A percentile compares a stretch with the other conserved stretches of the same genome.
phyloP scores from a whole-genome alignment of 208 protist species.

The Crithidia expoeki region DNA sequence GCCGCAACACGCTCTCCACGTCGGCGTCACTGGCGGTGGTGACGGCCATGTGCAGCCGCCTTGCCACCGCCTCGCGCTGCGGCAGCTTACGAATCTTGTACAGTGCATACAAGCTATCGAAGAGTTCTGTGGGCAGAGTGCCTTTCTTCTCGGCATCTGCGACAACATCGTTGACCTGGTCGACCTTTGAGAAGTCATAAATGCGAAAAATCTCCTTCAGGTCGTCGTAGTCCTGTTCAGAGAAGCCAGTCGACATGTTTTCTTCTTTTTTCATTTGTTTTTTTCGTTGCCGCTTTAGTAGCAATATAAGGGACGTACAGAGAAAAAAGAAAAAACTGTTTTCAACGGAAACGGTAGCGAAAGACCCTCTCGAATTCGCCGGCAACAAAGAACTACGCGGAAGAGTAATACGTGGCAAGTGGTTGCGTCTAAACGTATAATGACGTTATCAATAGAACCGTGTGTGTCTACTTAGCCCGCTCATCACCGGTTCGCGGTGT shows the following conservation, averaged over 20 bases:
- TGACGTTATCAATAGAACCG: no score
- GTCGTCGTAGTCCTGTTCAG: constrained; percentile 46
- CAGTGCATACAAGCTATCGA: constrained; percentile 48
- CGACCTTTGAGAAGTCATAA: constrained; percentile 57
- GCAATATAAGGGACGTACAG: neutral
- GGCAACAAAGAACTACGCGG: no score
- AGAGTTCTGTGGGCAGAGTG: constrained; percentile 29
- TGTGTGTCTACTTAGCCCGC: no score
- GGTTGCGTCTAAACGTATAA: no score
- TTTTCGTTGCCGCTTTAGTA: neutral
- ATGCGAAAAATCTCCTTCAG: constrained; percentile 59
- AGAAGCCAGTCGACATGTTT: constrained; percentile 16
- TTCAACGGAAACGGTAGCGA: no score
- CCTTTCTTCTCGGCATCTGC: constrained; percentile 24
- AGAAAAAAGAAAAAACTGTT: constrained; percentile 11
- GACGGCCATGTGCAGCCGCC: constrained; percentile 36
- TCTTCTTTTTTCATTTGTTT: no score
- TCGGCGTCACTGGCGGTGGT: constrained; percentile 43
- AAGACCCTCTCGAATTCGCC: no score
- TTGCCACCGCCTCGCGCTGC: constrained; percentile 38
- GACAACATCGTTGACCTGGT: constrained; percentile 36
- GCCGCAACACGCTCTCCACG: constrained; percentile 43
- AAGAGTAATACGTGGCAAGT: no score
- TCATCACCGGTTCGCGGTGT: no score
- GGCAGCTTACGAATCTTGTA: constrained; percentile 42